A percentile compares a stretch with the other conserved stretches of the same genome.
Evolutionary conservation across 176 grass and related monocot species (phyloP).

Genomic region (Zoysia japonica): DNA sequence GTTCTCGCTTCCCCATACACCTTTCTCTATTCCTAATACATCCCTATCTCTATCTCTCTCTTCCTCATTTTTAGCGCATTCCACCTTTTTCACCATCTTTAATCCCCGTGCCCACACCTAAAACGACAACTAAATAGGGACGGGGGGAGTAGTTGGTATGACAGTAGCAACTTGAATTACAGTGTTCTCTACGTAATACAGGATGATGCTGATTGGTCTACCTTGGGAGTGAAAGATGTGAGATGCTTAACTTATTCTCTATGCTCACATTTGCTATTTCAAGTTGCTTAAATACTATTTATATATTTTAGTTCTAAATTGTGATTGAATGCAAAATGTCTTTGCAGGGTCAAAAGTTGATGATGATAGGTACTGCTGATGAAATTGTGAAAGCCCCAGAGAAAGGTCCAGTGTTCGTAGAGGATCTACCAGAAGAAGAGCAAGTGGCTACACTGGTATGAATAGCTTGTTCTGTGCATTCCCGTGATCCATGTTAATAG

Average conservation of each 20-base stretch:
- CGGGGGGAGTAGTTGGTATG: background rate
- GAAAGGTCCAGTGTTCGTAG: constrained; percentile 88
- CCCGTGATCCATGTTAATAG: background rate
- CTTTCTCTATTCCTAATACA: too few relatives aligned
- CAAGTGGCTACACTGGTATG: constrained; percentile 77
- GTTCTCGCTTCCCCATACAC: too few relatives aligned
- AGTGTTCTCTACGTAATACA: constrained; percentile 49
- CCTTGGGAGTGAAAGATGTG: constrained; percentile 92
- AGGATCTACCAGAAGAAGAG: constrained; percentile 98
- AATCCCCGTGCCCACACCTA: too few relatives aligned
- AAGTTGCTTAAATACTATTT: constrained; percentile 13
- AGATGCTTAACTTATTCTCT: constrained; percentile 47
- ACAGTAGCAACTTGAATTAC: constrained; percentile 16
- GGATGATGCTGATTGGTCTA: constrained; percentile 98
- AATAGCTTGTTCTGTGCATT: background rate
- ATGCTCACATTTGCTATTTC: constrained; percentile 26
- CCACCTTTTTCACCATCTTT: too few relatives aligned
- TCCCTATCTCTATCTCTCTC: too few relatives aligned
- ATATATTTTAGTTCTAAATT: constrained; percentile 24
- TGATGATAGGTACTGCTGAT: constrained; percentile 99
- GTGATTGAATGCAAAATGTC: constrained; percentile 35
- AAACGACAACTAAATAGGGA: too few relatives aligned
- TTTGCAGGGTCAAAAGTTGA: constrained; percentile 96
- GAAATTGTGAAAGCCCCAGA: constrained; percentile 99
- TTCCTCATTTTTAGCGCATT: too few relatives aligned